These are phyloP conservation scores for Trichophyton rubrum DNA, from an alignment of 2,329 filamentous ascomycete species.

Conservation along the genomic window DNA sequence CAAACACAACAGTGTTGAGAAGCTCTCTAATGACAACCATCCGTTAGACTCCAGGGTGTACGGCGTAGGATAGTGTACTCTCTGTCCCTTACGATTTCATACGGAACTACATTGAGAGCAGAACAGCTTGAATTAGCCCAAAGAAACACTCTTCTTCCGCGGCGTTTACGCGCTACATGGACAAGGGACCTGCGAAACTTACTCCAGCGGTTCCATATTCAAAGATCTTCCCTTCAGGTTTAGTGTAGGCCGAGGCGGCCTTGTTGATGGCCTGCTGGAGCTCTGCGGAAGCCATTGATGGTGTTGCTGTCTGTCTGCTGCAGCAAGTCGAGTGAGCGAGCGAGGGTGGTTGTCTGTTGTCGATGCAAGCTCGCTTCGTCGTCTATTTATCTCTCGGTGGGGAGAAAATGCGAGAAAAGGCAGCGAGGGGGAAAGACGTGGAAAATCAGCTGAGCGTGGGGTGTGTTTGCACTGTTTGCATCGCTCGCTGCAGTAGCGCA, in stretches of 20 bases:
- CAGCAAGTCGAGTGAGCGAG: not conserved
- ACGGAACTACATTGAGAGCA: conserved; percentile 41
- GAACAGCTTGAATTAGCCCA: conserved; percentile 12
- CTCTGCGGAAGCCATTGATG: conserved; percentile 31
- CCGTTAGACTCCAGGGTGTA: not conserved
- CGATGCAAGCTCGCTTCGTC: not conserved
- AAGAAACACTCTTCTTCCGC: not conserved
- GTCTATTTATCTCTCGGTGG: not conserved
- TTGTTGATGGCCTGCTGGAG: conserved; percentile 35
- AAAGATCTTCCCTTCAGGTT: conserved; percentile 40
- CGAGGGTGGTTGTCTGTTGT: not conserved
- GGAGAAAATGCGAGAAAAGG: not conserved
- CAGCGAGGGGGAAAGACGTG: not conserved
- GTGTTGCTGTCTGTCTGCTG: conserved; percentile 8
- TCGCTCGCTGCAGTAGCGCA: not conserved
- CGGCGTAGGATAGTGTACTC: not conserved
- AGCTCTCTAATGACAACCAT: conserved; percentile 44
- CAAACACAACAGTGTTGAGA: conserved; percentile 83
- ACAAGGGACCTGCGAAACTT: conserved; percentile 25
- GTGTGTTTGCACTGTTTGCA: not conserved
- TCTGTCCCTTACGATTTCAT: conserved; percentile 51
- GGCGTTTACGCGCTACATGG: conserved; percentile 9
- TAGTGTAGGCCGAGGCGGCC: conserved; percentile 38
- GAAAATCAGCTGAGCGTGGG: conserved; percentile 5
- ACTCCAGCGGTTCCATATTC: conserved; percentile 51